These are phyloP conservation scores for Apophysomyces variabilis DNA, from an alignment of 371 early-diverging fungal genomes.

Conservation along the genomic window DNA sequence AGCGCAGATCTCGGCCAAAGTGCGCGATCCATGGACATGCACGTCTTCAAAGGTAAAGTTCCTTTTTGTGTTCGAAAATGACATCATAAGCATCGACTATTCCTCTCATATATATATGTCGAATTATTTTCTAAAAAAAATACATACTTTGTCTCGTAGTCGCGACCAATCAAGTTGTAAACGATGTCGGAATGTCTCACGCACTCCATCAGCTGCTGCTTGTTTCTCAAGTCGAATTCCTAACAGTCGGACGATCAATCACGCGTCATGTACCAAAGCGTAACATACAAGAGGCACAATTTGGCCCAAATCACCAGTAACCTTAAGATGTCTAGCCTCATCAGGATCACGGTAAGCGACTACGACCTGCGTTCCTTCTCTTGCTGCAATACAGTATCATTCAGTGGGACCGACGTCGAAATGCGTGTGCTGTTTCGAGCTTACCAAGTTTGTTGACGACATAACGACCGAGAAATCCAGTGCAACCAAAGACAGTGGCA, in stretches of 20 bases:
- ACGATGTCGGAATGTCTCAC: constrained; percentile 94
- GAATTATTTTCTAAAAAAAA: too few species aligned
- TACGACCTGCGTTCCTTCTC: constrained; percentile 89
- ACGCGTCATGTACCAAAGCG: background rate
- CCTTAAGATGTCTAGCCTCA: constrained; percentile 87
- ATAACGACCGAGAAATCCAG: constrained; percentile 96
- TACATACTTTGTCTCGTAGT: constrained; percentile 86
- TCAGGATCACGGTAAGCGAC: constrained; percentile 91
- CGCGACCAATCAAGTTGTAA: constrained; percentile 92
- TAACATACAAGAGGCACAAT: constrained; percentile 77
- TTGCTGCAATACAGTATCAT: constrained; percentile 26
- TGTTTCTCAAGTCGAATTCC: constrained; percentile 91
- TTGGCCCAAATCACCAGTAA: constrained; percentile 95
- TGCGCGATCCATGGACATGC: constrained; percentile 84
- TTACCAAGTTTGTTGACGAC: constrained; percentile 89
- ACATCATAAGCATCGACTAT: background rate
- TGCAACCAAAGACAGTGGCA: constrained; percentile 95
- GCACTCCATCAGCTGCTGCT: constrained; percentile 79
- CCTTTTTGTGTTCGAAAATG: constrained; percentile 39
- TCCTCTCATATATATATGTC: background rate
- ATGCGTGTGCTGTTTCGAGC: background rate
- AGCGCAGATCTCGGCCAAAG: constrained; percentile 79
- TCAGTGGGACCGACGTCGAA: background rate
- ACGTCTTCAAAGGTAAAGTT: constrained; percentile 90
- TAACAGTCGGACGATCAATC: constrained; percentile 21